Evolutionary conservation across 2,329 filamentous ascomycete species (phyloP).

Genomic region (Penicillium olsonii): DNA sequence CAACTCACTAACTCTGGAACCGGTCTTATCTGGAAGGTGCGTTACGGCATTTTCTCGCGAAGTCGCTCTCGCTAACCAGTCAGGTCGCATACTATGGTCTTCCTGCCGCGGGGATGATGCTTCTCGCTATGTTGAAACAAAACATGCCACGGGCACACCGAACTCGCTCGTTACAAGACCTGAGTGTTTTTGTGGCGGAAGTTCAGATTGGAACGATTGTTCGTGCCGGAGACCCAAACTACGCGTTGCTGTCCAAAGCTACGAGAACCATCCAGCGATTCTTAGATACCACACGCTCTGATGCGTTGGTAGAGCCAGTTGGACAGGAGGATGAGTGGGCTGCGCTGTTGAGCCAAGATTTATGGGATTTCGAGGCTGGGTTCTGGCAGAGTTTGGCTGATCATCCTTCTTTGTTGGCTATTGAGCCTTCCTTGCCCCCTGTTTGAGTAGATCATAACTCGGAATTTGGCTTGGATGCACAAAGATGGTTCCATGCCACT

Average conservation of each 20-base stretch:
- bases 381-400: conserved; percentile 32
- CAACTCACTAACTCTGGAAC: conserved; percentile 31
- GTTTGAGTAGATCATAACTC: conserved; percentile 3
- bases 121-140: conserved; percentile 29
- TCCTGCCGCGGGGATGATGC: conserved; percentile 31
- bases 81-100: conserved; percentile 33
- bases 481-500: no score
- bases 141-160: conserved; percentile 17
- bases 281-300: conserved; percentile 26
- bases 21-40: conserved; percentile 30
- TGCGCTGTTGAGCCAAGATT: conserved; percentile 22
- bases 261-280: conserved; percentile 29
- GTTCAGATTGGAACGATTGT: conserved; percentile 29
- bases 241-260: conserved; percentile 25
- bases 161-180: conserved; percentile 22
- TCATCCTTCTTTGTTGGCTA: conserved; percentile 25
- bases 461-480: not conserved
- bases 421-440: conserved; percentile 23
- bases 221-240: conserved; percentile 26
- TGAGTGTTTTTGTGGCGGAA: conserved; percentile 32
- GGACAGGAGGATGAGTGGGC: conserved; percentile 26
- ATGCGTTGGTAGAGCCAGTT: conserved; percentile 9
- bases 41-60: not conserved
- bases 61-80: not conserved
- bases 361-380: conserved; percentile 30